Conservation (phyloP, 352 stramenopile species). For the Phytophthora foliorum region DNA sequence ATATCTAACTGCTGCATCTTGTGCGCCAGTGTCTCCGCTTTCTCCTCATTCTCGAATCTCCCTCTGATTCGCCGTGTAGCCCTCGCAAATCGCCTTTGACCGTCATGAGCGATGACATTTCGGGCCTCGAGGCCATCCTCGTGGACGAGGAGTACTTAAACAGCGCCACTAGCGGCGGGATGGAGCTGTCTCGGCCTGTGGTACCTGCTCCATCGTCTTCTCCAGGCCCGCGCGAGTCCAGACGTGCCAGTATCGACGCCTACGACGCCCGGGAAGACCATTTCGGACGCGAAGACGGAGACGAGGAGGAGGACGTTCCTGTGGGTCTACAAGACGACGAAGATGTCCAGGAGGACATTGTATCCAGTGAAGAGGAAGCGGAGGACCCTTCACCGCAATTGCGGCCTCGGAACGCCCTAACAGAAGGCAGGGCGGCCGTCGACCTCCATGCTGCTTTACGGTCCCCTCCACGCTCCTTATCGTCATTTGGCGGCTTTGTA, state of each 20-base stretch:
- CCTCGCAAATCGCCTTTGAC: not conserved
- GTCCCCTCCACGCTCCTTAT: slow-evolving; percentile 37
- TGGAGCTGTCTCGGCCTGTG: slow-evolving; percentile 8
- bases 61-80: not conserved
- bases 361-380: slow-evolving; percentile 19
- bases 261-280: slow-evolving; percentile 39
- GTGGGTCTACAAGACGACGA: slow-evolving; percentile 21
- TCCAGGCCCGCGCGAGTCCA: slow-evolving; percentile 21
- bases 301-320: slow-evolving; percentile 20
- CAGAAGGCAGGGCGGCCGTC: slow-evolving; percentile 3
- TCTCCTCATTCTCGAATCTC: not conserved
- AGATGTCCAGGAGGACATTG: slow-evolving; percentile 25
- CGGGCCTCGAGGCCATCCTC: slow-evolving; percentile 28
- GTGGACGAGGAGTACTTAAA: slow-evolving; percentile 47
- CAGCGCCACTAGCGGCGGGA: slow-evolving; percentile 21
- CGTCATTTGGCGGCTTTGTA: slow-evolving; percentile 33
- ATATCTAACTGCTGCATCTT: not conserved
- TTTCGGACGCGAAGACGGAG: slow-evolving; percentile 20
- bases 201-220: slow-evolving; percentile 3
- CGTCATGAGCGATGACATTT: slow-evolving; percentile 40
- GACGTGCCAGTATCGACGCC: slow-evolving; percentile 43
- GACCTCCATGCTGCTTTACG: slow-evolving; percentile 24
- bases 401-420: slow-evolving; percentile 11
- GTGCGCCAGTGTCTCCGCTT: not conserved
- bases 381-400: slow-evolving; percentile 17